These are phyloP conservation scores for Candida oleophila DNA, from an alignment of 805 yeast species.

Conservation along the genomic window DNA sequence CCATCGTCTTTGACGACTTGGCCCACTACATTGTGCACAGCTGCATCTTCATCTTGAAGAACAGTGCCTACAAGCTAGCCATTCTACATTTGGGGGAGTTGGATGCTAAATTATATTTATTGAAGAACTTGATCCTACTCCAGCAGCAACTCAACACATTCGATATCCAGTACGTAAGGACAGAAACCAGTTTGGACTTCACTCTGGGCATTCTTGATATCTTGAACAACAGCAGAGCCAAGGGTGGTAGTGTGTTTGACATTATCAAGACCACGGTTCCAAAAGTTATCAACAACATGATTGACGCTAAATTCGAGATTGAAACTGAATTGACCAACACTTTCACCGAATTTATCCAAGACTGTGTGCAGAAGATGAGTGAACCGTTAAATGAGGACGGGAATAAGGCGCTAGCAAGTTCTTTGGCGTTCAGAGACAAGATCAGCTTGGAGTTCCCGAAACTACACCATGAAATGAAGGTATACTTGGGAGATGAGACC, in stretches of 20 bases:
- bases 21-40: slow-evolving; percentile 86
- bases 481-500: slow-evolving; percentile 37
- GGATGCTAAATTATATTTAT: slow-evolving; percentile 64
- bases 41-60: slow-evolving; percentile 61
- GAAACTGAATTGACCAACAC: slow-evolving; percentile 69
- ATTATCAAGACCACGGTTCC: slow-evolving; percentile 73
- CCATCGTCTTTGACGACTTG: slow-evolving; percentile 79
- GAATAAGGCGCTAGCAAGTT: slow-evolving; percentile 24
- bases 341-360: slow-evolving; percentile 67
- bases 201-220: slow-evolving; percentile 61
- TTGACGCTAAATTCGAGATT: slow-evolving; percentile 72
- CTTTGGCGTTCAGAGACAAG: slow-evolving; percentile 45
- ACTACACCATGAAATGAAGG: slow-evolving; percentile 48
- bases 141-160: slow-evolving; percentile 68
- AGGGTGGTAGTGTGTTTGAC: slow-evolving; percentile 33
- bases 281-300: slow-evolving; percentile 74
- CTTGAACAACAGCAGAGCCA: slow-evolving; percentile 31
- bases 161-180: slow-evolving; percentile 74
- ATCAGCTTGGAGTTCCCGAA: slow-evolving; percentile 57
- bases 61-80: slow-evolving; percentile 48
- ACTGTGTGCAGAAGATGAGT: slow-evolving; percentile 43
- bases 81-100: slow-evolving; percentile 44
- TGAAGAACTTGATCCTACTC: slow-evolving; percentile 70
- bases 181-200: slow-evolving; percentile 77
- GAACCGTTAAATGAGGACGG: slow-evolving; percentile 37